Base-by-base conservation (phyloP, 208 protist species). In the Trypanosoma avium region DNA sequence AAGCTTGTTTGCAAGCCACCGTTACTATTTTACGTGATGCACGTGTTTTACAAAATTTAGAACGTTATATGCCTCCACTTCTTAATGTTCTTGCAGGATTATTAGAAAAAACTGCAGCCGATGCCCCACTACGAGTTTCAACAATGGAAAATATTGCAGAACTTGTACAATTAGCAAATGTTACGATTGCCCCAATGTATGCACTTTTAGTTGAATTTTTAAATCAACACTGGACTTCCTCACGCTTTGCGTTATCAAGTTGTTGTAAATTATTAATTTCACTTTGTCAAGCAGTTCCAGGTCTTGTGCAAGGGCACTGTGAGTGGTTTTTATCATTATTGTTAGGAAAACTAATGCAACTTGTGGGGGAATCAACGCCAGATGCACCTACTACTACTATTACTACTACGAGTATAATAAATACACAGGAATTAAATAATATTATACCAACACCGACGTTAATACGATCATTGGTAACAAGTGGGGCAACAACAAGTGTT, bases 11-110 rank as follows among this genome's bases (percentile, higher is more conserved):
- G 35, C 67, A 69, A 43, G 76, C 77, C 32, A 81, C 87, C 10
- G 77, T 90, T 57, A 71, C 73, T 22, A 82, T 93, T 45, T 30
- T 93, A 46, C 75, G 73, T n/a, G 80, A 84, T 53, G 81, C 73
- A 7, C 32, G 65, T 22, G 75, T 70, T 3, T 50, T 85, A 26
- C 48, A 56, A 3, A 76, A 73, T 33, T 64, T 90, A 26, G 78
- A 82, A 24, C 48, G 75, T 21, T 89, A 93, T 67, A 40, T 90
- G 62, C 86, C 82, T 1, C 73, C 78, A 8, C 64, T 93, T 15
- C 61, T 93, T 35, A 82, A 70, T 33, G 71, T 90, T 17, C 77
- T 87, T 33, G 35, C 61, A 0, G 57, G 61, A 12, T 36, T 75
- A 4, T 40, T 75, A 15, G 48, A 63, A 26, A 57, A 50, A 15